Base-by-base conservation (phyloP, 805 yeast species). In the Torulaspora delbrueckii region DNA sequence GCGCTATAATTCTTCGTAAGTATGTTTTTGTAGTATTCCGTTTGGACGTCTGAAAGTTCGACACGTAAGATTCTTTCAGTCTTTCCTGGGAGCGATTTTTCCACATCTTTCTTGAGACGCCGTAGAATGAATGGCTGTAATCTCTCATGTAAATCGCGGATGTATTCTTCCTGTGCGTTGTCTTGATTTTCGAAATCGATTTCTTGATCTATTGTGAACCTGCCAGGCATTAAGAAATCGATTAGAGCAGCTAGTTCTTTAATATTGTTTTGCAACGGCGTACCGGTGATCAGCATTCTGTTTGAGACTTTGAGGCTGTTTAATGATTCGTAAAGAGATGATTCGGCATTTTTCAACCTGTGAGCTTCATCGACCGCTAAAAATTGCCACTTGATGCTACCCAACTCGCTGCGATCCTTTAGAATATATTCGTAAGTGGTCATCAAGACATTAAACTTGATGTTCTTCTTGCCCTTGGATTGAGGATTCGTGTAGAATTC, bases 281-380 rank as follows among this genome's bases (percentile, higher is more conserved):
- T 93, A 71, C 99, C 99, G 3, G 99, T 93, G 57, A 93, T 93
- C 53, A 93, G 74, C 50, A 93, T 70, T 55, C 97, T 74, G 67
- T 93, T 93, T 2, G 82, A 76, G 8, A 84, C 93, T 57, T 82
- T 85, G 71, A 93, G 88, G 53, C 83, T 85, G 57, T 74, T 77
- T 47, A 93, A 73, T 2, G 96, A 83, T 61, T 91, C 98, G 64
- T 93, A 93, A 33, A 93, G 70, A 0, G 98, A 90, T 24, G 93
- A 82, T 63, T 90, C 97, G 0, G 96, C 86, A 62, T 93, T 93
- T 58, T 93, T 93, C 62, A 93, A 74, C 61, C 99, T 77, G 69
- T 93, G 99, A 4, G 99, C 99, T 70, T 93, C 99, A 67, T 93
- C 99, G 22, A 93, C 98, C 2, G 99, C 99, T 55, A 95, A 69